Evolutionary conservation across 352 stramenopile species (phyloP), one percentile per base, ranked within the genome.

Genomic region (Globisporangium emineosum): DNA sequence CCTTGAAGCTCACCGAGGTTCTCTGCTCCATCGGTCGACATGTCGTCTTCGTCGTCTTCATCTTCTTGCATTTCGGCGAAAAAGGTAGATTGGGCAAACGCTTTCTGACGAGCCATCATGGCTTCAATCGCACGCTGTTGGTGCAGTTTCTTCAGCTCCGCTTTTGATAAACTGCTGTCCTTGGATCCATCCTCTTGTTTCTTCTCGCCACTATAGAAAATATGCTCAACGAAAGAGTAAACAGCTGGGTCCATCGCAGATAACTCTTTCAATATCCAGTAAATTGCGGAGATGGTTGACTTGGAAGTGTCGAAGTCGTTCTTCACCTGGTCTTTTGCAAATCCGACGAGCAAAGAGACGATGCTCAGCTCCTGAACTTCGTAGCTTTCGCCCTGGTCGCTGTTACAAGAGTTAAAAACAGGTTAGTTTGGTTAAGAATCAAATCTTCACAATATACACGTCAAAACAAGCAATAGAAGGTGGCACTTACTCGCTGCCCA

Each of bases 121-220:
- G 86, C 85, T 52, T 87, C 79, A 47, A 96, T 93, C 19, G 88
- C 88, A 35, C 81, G 82, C 35, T 96, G 83, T 59, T 96, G 88
- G 45, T 90, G 77, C 30, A 89, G 63, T 55, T 94, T 93, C 66
- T 90, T 83, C 0, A 93, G 70, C 51, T 93, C 73, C 4, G 75
- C 71, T 60, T 93, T 94, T 0, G 79, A 86, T 63, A 93, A 66
- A 19, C 81, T 76, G 33, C 86, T 79, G n/a, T 89, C 71, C 13
- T 62, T 62, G 35, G 74, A 60, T 9, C 72, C 50, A 17, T 89
- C 76, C 25, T 92, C 71, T 7, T 79, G 65, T 33, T 89, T 88
- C 53, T 86, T 87, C 60, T 86, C 81, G 13, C 81, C 77, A 27
- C 77, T 86, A 78, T 77, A 89, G 3, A 90, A 75, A 21, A 82